These are phyloP conservation scores for Ploettnerulaceae sp. DNA, from an alignment of 2,329 filamentous ascomycete species.

Conservation along the genomic window DNA sequence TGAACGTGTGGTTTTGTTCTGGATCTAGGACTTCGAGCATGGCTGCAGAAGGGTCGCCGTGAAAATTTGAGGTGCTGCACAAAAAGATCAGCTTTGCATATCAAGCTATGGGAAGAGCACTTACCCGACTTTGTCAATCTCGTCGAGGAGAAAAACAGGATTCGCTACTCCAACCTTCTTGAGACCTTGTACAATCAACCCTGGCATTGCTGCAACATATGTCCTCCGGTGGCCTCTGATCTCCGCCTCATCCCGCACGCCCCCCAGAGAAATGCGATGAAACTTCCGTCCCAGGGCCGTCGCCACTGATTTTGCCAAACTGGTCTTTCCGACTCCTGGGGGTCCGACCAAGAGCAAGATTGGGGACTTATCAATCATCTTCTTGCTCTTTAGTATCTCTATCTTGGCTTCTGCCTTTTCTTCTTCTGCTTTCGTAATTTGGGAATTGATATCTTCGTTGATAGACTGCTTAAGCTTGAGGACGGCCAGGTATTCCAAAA, in stretches of 20 bases:
- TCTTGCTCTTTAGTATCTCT: conserved; percentile 71
- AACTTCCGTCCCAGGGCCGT: conserved; percentile 91
- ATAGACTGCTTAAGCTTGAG: conserved; percentile 88
- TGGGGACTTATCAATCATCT: conserved; percentile 89
- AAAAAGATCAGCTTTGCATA: conserved; percentile 1
- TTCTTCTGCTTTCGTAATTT: conserved; percentile 65
- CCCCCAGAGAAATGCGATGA: conserved; percentile 92
- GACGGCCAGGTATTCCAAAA: conserved; percentile 95
- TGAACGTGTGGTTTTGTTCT: conserved; percentile 93
- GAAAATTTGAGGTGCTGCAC: conserved; percentile 66
- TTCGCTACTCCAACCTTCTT: conserved; percentile 96
- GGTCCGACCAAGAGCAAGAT: conserved; percentile 91
- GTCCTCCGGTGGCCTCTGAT: conserved; percentile 92
- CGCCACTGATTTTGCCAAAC: conserved; percentile 86
- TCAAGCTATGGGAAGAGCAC: conserved; percentile 9
- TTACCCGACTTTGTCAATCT: conserved; percentile 86
- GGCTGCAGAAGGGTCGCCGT: conserved; percentile 91
- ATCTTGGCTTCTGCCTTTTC: conserved; percentile 54
- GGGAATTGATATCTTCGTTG: conserved; percentile 75
- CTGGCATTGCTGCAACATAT: conserved; percentile 98
- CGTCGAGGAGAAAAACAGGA: conserved; percentile 90
- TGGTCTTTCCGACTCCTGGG: conserved; percentile 94
- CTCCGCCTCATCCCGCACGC: conserved; percentile 93
- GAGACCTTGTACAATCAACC: conserved; percentile 84
- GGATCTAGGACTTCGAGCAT: conserved; percentile 98